Percentiles rank a stretch among this genome's conserved stretches.
These are phyloP conservation scores for Solanum ahanhuiri DNA, from an alignment of 257 asterid genomes.

Conservation along the genomic window DNA sequence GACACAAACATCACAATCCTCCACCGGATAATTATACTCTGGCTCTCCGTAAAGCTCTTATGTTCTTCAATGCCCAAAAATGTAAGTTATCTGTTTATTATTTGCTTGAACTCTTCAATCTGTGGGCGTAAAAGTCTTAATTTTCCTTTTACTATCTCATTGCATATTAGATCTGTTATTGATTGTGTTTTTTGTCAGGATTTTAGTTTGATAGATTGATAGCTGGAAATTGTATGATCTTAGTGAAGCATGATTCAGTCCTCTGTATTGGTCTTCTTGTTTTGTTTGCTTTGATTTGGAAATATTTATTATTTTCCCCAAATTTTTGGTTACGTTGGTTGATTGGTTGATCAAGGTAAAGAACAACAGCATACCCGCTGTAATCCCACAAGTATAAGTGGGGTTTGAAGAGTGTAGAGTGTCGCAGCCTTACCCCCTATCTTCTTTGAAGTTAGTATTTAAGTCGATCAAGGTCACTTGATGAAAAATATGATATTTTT, in stretches of 20 bases:
- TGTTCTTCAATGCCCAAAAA: slow-evolving; percentile 91
- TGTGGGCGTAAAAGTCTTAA: neutral
- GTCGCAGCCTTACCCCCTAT: neutral
- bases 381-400: neutral
- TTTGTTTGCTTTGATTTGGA: neutral
- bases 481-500: neutral
- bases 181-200: neutral
- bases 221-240: neutral
- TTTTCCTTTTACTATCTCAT: neutral
- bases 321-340: neutral
- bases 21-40: slow-evolving; percentile 89
- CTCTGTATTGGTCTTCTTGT: neutral
- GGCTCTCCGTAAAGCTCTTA: slow-evolving; percentile 80
- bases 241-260: neutral
- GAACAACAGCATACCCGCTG: neutral
- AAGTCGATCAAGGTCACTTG: neutral
- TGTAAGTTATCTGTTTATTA: slow-evolving; percentile 40
- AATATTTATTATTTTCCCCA: neutral
- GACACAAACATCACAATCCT: slow-evolving; percentile 52
- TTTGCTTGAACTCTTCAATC: neutral
- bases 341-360: neutral
- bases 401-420: neutral
- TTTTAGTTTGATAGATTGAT: neutral
- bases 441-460: neutral
- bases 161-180: neutral